Evolutionary conservation across 768 basidiomycete species (phyloP).

Genomic region (Calocera viscosa): DNA sequence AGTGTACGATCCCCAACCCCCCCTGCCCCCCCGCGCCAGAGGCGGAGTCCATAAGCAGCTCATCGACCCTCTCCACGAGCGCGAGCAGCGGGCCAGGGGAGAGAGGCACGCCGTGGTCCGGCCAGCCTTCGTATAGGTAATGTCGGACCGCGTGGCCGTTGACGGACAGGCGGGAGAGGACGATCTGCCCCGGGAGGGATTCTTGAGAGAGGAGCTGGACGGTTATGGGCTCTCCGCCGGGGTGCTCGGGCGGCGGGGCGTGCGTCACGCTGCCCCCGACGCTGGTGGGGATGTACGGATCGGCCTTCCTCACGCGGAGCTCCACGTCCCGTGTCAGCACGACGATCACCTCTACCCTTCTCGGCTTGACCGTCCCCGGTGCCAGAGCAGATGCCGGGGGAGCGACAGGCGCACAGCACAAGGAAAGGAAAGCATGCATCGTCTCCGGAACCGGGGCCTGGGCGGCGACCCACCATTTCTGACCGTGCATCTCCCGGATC

Average conservation of each 20-base stretch:
- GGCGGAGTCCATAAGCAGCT: not conserved
- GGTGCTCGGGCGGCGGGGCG: not conserved
- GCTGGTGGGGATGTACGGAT: conserved; percentile 56
- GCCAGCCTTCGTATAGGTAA: conserved; percentile 52
- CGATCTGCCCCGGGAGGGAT: not conserved
- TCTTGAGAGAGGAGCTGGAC: not conserved
- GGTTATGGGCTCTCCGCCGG: not conserved
- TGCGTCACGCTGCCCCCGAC: conserved; percentile 35
- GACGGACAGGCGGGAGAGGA: not conserved
- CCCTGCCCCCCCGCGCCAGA: not conserved
- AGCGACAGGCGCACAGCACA: conserved; percentile 42
- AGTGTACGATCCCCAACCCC: conserved; percentile 48
- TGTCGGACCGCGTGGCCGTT: not conserved
- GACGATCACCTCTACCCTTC: conserved; percentile 59
- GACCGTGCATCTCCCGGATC: conserved; percentile 61
- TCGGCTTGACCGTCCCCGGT: conserved; percentile 20
- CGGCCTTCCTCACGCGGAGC: conserved; percentile 55
- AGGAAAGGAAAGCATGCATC: conserved; percentile 61
- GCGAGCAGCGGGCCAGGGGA: not conserved
- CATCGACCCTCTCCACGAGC: not conserved
- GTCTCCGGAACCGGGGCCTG: conserved; percentile 68
- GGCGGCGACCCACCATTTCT: conserved; percentile 73
- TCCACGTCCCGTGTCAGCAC: conserved; percentile 71
- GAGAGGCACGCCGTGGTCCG: conserved; percentile 68
- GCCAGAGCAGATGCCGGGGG: conserved; percentile 19